phyloP scores from a whole-genome alignment of 2,329 filamentous ascomycete genomes.

The Alternaria viburni region DNA sequence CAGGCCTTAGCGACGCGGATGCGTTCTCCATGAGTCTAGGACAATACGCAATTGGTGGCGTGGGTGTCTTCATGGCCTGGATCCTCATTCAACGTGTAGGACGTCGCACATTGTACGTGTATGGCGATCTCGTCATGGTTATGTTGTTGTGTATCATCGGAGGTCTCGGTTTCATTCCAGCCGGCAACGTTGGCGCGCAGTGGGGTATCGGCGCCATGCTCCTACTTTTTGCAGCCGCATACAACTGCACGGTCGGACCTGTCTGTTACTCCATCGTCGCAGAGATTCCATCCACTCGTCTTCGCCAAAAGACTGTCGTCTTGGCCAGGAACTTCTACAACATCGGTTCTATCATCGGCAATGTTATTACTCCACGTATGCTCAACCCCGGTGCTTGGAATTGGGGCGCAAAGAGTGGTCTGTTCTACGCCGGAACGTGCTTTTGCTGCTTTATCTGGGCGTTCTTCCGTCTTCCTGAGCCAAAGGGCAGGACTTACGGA shows the following conservation, averaged over 20 bases:
- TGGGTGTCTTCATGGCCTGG: conserved; percentile 78
- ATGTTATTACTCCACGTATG: conserved; percentile 50
- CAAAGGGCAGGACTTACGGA: conserved; percentile 78
- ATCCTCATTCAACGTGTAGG: conserved; percentile 78
- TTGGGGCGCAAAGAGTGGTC: conserved; percentile 84
- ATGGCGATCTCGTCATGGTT: conserved; percentile 64
- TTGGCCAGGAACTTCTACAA: conserved; percentile 79
- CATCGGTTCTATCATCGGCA: conserved; percentile 78
- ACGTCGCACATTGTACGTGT: conserved; percentile 76
- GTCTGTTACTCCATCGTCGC: conserved; percentile 89
- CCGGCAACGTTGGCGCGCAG: conserved; percentile 54
- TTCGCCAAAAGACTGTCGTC: conserved; percentile 91
- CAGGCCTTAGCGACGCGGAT: conserved; percentile 52
- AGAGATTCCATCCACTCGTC: conserved; percentile 79
- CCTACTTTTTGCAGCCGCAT: conserved; percentile 65
- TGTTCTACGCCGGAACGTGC: conserved; percentile 85
- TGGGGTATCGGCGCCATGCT: conserved; percentile 46
- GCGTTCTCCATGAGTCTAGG: conserved; percentile 58
- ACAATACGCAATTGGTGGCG: conserved; percentile 64
- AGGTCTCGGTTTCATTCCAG: conserved; percentile 69
- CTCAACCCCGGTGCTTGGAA: conserved; percentile 45
- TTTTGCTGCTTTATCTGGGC: conserved; percentile 80
- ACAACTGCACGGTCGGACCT: conserved; percentile 85
- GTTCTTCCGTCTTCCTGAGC: conserved; percentile 81
- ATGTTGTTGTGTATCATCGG: conserved; percentile 78